Evolutionary conservation across 208 protist species (phyloP).

Genomic region (Entamoeba histolytica): DNA sequence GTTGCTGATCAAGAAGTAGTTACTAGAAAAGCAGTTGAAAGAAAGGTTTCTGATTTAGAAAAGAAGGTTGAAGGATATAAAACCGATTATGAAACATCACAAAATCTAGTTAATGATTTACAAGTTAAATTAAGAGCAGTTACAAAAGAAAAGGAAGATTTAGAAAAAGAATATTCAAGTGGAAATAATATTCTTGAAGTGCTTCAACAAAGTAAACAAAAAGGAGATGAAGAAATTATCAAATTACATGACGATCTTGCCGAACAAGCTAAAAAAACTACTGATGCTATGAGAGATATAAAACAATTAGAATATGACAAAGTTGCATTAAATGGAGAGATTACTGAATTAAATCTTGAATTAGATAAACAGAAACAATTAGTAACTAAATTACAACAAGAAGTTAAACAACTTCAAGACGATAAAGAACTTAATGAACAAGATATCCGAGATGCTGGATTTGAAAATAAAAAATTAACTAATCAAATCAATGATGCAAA

Average conservation of each 20-base stretch:
- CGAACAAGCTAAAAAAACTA: background rate
- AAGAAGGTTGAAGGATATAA: background rate
- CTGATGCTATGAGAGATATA: background rate
- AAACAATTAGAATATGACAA: background rate
- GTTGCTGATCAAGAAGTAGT: background rate
- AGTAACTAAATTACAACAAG: background rate
- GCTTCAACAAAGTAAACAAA: background rate
- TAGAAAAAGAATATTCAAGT: background rate
- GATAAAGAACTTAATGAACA: background rate
- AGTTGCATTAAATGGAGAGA: background rate
- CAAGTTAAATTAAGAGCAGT: background rate
- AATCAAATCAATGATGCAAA: background rate
- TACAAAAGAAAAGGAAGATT: background rate
- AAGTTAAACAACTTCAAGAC: background rate
- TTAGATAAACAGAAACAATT: background rate
- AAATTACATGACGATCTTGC: background rate
- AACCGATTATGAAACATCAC: background rate
- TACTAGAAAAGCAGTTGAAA: background rate
- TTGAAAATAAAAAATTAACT: background rate
- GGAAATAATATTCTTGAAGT: background rate
- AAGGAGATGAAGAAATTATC: background rate
- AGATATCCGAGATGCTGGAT: background rate
- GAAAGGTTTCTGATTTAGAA: background rate
- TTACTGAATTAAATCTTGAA: background rate
- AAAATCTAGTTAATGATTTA: background rate